These are phyloP conservation scores for Saitozyma podzolica DNA, from an alignment of 768 basidiomycete species.

Conservation along the genomic window DNA sequence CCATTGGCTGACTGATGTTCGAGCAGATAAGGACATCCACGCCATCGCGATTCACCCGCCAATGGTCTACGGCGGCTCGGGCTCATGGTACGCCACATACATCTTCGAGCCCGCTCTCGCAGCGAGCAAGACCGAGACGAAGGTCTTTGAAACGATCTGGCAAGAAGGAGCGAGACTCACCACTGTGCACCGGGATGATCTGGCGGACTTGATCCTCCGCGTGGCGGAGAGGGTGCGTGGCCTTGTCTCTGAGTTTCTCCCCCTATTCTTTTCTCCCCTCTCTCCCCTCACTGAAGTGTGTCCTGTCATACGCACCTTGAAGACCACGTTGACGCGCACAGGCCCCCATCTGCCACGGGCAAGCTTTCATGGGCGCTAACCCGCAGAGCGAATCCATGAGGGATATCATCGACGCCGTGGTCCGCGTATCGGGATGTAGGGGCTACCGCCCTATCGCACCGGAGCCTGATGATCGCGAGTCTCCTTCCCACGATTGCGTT, in stretches of 20 bases:
- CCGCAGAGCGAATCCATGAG: slow-evolving; percentile 55
- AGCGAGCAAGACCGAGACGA: slow-evolving; percentile 45
- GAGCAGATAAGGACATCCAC: slow-evolving; percentile 47
- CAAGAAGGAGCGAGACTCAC: slow-evolving; percentile 45
- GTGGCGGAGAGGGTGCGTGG: slow-evolving; percentile 54
- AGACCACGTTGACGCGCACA: not conserved
- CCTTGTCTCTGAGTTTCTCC: not conserved
- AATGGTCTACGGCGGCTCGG: slow-evolving; percentile 57
- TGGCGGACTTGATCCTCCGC: slow-evolving; percentile 56
- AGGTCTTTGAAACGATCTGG: slow-evolving; percentile 53
- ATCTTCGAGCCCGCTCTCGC: slow-evolving; percentile 51
- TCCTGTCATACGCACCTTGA: no score
- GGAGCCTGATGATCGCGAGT: slow-evolving; percentile 50
- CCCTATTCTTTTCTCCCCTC: no score
- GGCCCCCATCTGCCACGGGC: slow-evolving; percentile 44
- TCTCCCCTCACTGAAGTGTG: no score
- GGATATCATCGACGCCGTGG: slow-evolving; percentile 55
- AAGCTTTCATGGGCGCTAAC: slow-evolving; percentile 57
- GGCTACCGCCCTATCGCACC: slow-evolving; percentile 53
- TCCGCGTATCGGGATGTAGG: slow-evolving; percentile 53
- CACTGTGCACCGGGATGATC: slow-evolving; percentile 57
- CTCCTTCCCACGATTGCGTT: no score
- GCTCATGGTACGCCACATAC: slow-evolving; percentile 51
- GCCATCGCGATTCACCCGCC: slow-evolving; percentile 58
- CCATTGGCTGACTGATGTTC: not conserved